Base-by-base conservation (phyloP, 495 filamentous ascomycete genomes). In the Podospora conica region DNA sequence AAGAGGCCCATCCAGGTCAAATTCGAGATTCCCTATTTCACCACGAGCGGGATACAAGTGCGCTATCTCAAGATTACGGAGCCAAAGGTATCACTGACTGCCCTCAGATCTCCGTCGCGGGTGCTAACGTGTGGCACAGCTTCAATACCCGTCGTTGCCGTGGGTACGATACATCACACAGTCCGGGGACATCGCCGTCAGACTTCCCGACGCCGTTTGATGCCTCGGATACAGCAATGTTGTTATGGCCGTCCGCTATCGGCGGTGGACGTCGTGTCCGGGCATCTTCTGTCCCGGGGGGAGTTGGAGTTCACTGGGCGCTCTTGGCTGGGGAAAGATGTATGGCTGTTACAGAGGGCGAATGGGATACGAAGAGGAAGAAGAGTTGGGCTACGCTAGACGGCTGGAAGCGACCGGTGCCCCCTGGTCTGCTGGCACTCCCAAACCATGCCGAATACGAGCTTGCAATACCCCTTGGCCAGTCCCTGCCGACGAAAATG, bases 11-110 rank as follows among this genome's bases (percentile, higher is more conserved):
- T 98, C 73, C 93, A 90, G 75, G 95, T 99, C 80, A 99, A 98
- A 80, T 99, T 98, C 77, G 96, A 99, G 83, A 98, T 98, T 76
- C 96, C 96, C 28, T 99, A 99, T 77, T 99, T 99, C 76, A 99
- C 95, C 9, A 99, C 95, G 4, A 95, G 90, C 77, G 95, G 95
- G 31, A 99, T 99, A 73, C 95, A 98, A 77, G 96, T 98, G 68
- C 87, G 95, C 65, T 99, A 99, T 75, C 77, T 99, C 79, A 99
- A 99, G 86, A 99, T 99, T 71, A 98, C 96, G 65, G 95, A 99
- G 79, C 96, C 95, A 6, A 99, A 99, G 92, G 93, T 96, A 83
- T 83, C 21, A 53, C 40, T 59, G 55, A 65, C 28, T 55, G 22
- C 31, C 53, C 60, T 57, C n/a, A 8, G 1, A n/a, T 54, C 25